phyloP scores from a whole-genome alignment of 345 rosid genomes.

The Eucalyptus erythrocorys region DNA sequence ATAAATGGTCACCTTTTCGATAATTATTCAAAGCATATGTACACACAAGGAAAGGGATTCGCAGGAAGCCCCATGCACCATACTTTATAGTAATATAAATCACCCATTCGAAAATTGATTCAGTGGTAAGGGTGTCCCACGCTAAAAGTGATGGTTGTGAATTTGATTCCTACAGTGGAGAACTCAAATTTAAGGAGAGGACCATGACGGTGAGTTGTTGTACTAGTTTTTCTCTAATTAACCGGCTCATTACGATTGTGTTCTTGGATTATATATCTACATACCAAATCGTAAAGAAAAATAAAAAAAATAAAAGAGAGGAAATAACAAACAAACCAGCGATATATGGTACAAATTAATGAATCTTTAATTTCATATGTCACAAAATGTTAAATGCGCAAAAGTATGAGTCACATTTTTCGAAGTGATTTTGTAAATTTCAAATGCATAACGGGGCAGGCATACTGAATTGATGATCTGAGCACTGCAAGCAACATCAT shows the following conservation, averaged over 20 bases:
- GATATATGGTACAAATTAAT: background rate
- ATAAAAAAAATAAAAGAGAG: background rate
- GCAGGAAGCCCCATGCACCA: background rate
- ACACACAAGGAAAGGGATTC: background rate
- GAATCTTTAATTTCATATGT: background rate
- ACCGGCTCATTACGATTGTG: background rate
- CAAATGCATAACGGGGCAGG: background rate
- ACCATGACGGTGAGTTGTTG: fast-evolving
- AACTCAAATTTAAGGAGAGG: background rate
- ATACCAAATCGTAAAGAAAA: background rate
- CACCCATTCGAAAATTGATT: background rate
- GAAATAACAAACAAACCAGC: background rate
- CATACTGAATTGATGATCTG: background rate
- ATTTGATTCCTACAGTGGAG: background rate
- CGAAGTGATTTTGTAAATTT: background rate
- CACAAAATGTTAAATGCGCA: background rate
- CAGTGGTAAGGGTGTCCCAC: background rate
- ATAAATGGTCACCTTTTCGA: background rate
- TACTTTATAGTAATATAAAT: background rate
- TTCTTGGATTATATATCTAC: background rate
- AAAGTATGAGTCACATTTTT: background rate
- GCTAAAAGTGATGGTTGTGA: background rate
- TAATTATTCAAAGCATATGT: background rate
- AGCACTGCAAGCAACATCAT: background rate
- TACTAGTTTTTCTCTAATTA: background rate